Evolutionary conservation across 2,329 filamentous ascomycete genomes (phyloP), one percentile per base, ranked within the genome.

Genomic region (Lasiodiplodia sp.): DNA sequence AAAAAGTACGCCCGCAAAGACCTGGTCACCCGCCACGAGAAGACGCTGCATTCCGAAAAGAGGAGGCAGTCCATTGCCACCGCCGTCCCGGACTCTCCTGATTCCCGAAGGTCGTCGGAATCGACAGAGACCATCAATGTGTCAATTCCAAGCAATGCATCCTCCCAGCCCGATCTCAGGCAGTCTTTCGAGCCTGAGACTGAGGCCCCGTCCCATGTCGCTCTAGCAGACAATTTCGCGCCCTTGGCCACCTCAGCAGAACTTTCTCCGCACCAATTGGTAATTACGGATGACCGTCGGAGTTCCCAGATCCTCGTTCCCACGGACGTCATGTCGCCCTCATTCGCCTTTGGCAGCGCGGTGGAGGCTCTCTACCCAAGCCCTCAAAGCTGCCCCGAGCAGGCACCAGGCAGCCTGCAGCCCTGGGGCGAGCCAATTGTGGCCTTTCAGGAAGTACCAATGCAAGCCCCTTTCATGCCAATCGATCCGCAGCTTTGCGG

Each of bases 1-100:
- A 71, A 75, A 23, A 73, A 70, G 58, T 79, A 79, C 69, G 76
- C 76, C 58, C 72, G 77, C 68, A 79, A 77, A 76, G 77, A 79
- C 68, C 72, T 79, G n/a, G 74, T 79, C 16, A 76, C 78, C 62
- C 73, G 77, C 56, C 77, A 79, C 63, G 77, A 78, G 55, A 72
- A 75, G 53, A 77, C 77, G 12, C 69, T 79, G 16, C 77, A 79
- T 62, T 72, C 75, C 55, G 47, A 67, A n/a, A 60, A 58, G 56
- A 64, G 60, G 25, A 52, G 60, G 10, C 60, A 64, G n/a, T 64
- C 60, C 21, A n/a, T 64, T n/a, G 60, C 60, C 31, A 64, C 60
- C 47, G 60, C 28, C 31, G 47, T 64, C 10, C 60, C 60, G 5
- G 60, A 64, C 6, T 67, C 55, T 5, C 65, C 65, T 4, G 47